phyloP scores from a whole-genome alignment of 495 filamentous ascomycete species.

The Poronia punctata region DNA sequence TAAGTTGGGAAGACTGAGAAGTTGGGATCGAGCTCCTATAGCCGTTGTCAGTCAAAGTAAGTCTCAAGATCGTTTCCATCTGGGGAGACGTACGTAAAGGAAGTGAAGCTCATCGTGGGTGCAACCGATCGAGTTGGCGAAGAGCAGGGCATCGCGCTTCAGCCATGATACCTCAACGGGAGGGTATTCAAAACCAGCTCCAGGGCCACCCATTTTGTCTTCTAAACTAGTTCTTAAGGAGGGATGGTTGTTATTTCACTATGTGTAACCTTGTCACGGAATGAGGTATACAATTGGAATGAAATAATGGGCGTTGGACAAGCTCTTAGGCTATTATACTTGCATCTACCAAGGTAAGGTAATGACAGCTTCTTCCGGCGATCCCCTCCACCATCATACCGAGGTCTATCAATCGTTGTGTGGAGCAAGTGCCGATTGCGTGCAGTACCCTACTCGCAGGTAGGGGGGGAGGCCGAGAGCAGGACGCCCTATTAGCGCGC shows the following conservation, averaged over 20 bases:
- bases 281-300: too few relatives aligned
- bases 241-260: too few relatives aligned
- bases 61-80: background rate
- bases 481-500: too few relatives aligned
- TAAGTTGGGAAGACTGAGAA: conserved; percentile 87
- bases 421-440: background rate
- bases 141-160: conserved; percentile 79
- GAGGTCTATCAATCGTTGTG: conserved; percentile 4
- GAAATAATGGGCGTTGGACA: background rate
- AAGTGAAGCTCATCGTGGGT: conserved; percentile 85
- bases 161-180: conserved; percentile 67
- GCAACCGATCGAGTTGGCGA: conserved; percentile 79
- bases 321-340: background rate
- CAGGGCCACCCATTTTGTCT: conserved; percentile 47
- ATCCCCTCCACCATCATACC: conserved; percentile 2
- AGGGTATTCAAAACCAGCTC: conserved; percentile 74
- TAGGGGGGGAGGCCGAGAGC: too few relatives aligned
- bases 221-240: background rate
- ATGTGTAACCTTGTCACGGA: too few relatives aligned
- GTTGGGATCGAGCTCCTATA: conserved; percentile 70
- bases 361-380: conserved; percentile 3
- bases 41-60: conserved; percentile 9
- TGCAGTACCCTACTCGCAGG: too few relatives aligned
- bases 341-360: too few relatives aligned
- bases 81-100: conserved; percentile 59